Evolutionary conservation across 2,329 filamentous ascomycete genomes (phyloP), one percentile per base, ranked within the genome.

Genomic region (Didymella pomorum): DNA sequence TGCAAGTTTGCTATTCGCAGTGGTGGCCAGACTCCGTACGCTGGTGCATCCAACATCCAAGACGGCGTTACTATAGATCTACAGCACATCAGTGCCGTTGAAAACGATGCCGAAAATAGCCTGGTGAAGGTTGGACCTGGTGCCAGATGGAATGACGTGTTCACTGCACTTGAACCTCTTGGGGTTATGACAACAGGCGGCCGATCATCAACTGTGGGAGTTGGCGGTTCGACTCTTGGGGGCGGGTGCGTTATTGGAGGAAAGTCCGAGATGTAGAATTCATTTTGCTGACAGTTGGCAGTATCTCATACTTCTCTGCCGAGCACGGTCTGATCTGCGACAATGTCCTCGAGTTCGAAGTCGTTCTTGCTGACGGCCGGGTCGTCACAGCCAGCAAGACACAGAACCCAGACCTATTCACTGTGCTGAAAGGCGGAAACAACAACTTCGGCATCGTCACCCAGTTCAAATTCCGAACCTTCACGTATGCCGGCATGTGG

Each of bases 371-470:
- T 2, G 60, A 72, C 55, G 73, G 76, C 1, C 44, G 57, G 2
- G 61, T 72, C 11, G 60, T 66, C n/a, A 70, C 63, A 2, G 71
- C 69, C 3, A 64, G 45, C 26, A 52, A 62, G 50, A 61, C 60
- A 0, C 37, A 71, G 48, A 51, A 66, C 35, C 49, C 66, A 1
- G 74, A 77, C 41, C 67, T 76, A 9, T 74, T 68, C 33, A 63
- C 58, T 2, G 71, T 72, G 1, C 63, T 77, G 4, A 76, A 74
- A 50, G 73, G 75, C 5, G 75, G 75, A 1, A 64, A 62, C 31
- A 72, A 71, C 46, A 74, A 76, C 53, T 76, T 77, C 43, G 75
- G 73, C 1, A 68, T 77, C 46, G 73, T 77, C 0, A 78, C 76
- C 2, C 47, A 50, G 43, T 64, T 71, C 47, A 62, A 65, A 10